These are phyloP conservation scores for Spathaspora gorwiae DNA, from an alignment of 805 yeast species.

Conservation along the genomic window DNA sequence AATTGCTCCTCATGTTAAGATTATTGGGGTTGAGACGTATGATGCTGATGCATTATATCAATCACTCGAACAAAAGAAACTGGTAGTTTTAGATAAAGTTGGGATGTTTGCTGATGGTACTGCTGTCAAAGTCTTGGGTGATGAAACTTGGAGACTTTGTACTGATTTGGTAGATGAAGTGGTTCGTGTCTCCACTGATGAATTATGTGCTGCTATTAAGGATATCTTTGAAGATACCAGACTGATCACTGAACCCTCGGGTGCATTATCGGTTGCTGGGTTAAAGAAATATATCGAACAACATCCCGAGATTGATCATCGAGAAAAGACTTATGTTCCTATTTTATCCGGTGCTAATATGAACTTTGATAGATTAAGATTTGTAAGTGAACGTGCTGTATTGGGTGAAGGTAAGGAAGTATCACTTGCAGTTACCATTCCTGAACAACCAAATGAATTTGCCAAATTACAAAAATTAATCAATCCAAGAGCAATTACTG, in stretches of 20 bases:
- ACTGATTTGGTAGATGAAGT: slow-evolving; percentile 83
- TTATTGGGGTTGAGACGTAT: slow-evolving; percentile 92
- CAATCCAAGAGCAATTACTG: slow-evolving; percentile 88
- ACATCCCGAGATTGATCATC: slow-evolving; percentile 69
- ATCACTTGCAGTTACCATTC: slow-evolving; percentile 83
- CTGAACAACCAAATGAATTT: slow-evolving; percentile 91
- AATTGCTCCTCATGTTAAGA: slow-evolving; percentile 94
- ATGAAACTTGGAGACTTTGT: slow-evolving; percentile 83
- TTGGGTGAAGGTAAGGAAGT: slow-evolving; percentile 98
- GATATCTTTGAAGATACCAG: slow-evolving; percentile 96
- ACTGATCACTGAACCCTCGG: slow-evolving; percentile 92
- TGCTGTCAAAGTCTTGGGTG: slow-evolving; percentile 86
- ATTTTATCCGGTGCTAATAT: slow-evolving; percentile 94
- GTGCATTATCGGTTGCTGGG: slow-evolving; percentile 96
- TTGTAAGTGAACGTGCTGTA: slow-evolving; percentile 95
- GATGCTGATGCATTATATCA: slow-evolving; percentile 92
- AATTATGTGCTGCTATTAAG: slow-evolving; percentile 92
- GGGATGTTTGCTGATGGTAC: slow-evolving; percentile 99
- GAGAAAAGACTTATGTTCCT: slow-evolving; percentile 70
- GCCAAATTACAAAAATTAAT: slow-evolving; percentile 68
- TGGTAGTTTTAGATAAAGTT: slow-evolving; percentile 60
- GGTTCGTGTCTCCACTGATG: slow-evolving; percentile 82
- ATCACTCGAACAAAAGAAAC: slow-evolving; percentile 53
- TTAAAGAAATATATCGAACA: slow-evolving; percentile 70
- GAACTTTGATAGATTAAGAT: slow-evolving; percentile 94